These are phyloP conservation scores for Solanum etuberosum DNA, from an alignment of 257 asterid genomes.

Conservation along the genomic window DNA sequence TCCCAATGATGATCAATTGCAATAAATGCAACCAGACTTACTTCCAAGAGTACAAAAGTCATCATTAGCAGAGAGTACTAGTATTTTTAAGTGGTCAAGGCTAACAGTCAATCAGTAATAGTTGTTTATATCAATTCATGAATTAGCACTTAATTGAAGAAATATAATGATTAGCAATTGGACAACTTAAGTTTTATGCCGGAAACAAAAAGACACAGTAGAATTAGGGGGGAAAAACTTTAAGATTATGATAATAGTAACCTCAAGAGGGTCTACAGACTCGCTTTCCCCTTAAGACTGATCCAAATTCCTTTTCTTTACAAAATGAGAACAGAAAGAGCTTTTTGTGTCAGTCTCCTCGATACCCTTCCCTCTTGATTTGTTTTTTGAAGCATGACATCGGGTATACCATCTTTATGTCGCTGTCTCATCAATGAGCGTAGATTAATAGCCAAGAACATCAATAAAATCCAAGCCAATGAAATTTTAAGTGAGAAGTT, in stretches of 20 bases:
- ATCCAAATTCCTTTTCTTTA: not conserved
- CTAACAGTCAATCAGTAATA: not conserved
- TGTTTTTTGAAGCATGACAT: not conserved
- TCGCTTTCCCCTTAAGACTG: not conserved
- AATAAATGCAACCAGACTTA: constrained; percentile 52
- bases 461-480: not conserved
- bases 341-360: not conserved
- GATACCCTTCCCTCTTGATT: not conserved
- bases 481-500: not conserved
- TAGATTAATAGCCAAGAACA: not conserved
- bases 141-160: not conserved
- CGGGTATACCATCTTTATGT: not conserved
- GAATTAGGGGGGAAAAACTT: not conserved
- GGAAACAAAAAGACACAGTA: not conserved
- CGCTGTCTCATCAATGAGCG: not conserved
- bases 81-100: constrained; percentile 33
- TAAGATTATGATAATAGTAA: not conserved
- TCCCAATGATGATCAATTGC: constrained; percentile 68
- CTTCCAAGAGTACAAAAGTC: constrained; percentile 52
- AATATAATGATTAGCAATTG: not conserved
- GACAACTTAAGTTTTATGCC: not conserved
- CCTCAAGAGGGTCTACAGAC: not conserved
- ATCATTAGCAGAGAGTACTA: constrained; percentile 52
- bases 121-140: not conserved
- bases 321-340: not conserved